Conservation (phyloP, 768 basidiomycete species). For the Russula earlei region DNA sequence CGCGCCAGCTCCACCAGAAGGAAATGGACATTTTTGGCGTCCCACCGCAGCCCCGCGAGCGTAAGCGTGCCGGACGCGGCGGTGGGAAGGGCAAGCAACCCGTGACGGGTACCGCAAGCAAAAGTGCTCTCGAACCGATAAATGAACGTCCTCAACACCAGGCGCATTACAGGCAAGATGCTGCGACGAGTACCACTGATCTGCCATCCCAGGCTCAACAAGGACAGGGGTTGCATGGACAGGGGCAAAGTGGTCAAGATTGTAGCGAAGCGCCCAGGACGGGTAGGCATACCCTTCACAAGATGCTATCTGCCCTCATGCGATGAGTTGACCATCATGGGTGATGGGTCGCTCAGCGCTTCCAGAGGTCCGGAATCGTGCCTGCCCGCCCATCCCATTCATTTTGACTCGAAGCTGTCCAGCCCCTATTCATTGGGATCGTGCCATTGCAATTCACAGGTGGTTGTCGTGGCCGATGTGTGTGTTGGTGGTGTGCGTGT, state of each 20-base stretch:
- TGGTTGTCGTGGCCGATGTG: neutral
- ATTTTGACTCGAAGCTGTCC: neutral
- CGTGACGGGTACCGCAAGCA: slow-evolving; percentile 37
- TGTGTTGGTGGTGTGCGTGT: neutral
- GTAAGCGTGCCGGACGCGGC: slow-evolving; percentile 31
- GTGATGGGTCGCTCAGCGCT: neutral
- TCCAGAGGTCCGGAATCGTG: no score
- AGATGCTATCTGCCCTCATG: slow-evolving; percentile 80
- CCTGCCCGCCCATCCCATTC: neutral
- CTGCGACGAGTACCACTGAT: slow-evolving; percentile 68
- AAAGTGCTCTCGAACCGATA: slow-evolving; percentile 65
- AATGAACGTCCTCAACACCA: slow-evolving; percentile 53
- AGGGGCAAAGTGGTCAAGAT: slow-evolving; percentile 22
- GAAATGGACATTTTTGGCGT: slow-evolving; percentile 51
- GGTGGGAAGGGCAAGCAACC: slow-evolving; percentile 12
- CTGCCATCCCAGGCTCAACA: slow-evolving; percentile 26
- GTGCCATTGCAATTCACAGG: neutral
- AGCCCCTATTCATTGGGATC: neutral
- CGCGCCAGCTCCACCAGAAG: slow-evolving; percentile 53
- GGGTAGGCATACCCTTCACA: slow-evolving; percentile 79
- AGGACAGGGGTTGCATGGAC: slow-evolving; percentile 2
- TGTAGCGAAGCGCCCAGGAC: slow-evolving; percentile 60
- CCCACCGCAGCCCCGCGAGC: slow-evolving; percentile 50
- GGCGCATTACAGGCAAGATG: slow-evolving; percentile 44
- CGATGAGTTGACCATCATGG: slow-evolving; percentile 31